Percentiles rank a stretch among this genome's conserved stretches.
These are phyloP conservation scores for Aspergillus nomiae DNA, from an alignment of 2,329 filamentous ascomycete genomes.

Conservation along the genomic window DNA sequence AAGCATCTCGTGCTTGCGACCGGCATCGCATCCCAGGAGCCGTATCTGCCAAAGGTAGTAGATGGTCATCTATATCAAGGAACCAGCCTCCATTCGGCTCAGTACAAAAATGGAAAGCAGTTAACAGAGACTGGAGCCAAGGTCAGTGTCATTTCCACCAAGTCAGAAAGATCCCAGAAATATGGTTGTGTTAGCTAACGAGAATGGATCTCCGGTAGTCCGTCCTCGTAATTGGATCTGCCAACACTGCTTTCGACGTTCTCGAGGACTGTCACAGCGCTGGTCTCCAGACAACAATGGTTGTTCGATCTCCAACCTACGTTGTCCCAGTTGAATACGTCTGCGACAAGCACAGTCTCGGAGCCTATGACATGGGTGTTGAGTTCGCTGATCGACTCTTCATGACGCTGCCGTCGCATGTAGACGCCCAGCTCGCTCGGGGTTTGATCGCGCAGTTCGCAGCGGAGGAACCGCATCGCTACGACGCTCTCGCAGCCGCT, in stretches of 20 bases:
- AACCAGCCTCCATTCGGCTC: constrained; percentile 16
- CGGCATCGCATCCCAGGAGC: constrained; percentile 21
- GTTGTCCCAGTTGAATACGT: constrained; percentile 27
- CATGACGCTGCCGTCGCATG: constrained; percentile 9
- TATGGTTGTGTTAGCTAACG: background rate
- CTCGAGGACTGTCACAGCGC: constrained; percentile 49
- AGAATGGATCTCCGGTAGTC: constrained; percentile 24
- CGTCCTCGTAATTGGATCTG: constrained; percentile 49
- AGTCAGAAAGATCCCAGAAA: too few relatives aligned
- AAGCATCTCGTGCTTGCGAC: constrained; percentile 24
- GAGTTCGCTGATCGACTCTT: constrained; percentile 15
- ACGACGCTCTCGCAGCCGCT: constrained; percentile 31
- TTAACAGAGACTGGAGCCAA: constrained; percentile 15
- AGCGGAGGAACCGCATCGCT: constrained; percentile 36
- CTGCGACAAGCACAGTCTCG: constrained; percentile 22
- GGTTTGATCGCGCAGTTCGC: constrained; percentile 27
- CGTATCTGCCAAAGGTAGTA: constrained; percentile 16
- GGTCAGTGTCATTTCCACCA: constrained; percentile 1
- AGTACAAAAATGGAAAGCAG: constrained; percentile 14
- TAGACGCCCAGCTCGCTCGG: constrained; percentile 16
- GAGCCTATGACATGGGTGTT: constrained; percentile 29
- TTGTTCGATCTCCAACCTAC: constrained; percentile 47
- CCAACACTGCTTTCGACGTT: constrained; percentile 52
- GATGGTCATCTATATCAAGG: constrained; percentile 16
- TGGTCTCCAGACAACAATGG: constrained; percentile 47